These are phyloP conservation scores for Jamesozyma hellenica DNA, from an alignment of 805 yeast species.

Conservation along the genomic window DNA sequence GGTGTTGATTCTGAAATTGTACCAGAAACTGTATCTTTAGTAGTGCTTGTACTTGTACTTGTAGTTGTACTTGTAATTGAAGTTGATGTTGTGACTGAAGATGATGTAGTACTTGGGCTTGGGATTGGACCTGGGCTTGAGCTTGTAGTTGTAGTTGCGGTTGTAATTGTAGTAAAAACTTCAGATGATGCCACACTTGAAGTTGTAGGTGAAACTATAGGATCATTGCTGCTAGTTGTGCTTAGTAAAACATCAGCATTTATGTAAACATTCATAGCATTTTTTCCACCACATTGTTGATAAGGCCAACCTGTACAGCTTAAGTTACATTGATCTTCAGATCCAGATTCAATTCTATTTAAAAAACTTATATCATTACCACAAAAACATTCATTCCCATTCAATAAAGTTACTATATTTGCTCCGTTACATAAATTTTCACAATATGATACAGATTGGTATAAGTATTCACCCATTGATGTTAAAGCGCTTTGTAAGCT, in stretches of 20 bases:
- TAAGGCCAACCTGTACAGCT: constrained; percentile 53
- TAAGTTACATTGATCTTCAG: constrained; percentile 34
- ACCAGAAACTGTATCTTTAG: not conserved
- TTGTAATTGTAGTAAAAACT: not conserved
- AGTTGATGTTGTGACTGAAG: constrained; percentile 3
- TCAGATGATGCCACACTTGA: constrained; percentile 7
- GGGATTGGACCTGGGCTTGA: not conserved
- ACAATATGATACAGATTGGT: constrained; percentile 55
- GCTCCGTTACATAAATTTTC: constrained; percentile 39
- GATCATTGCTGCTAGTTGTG: too few species aligned
- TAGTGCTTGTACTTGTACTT: constrained; percentile 2
- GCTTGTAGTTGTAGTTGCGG: not conserved
- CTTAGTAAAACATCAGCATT: constrained; percentile 12
- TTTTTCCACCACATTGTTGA: constrained; percentile 56
- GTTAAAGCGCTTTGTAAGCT: constrained; percentile 20
- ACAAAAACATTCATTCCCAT: constrained; percentile 27
- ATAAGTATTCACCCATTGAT: constrained; percentile 39
- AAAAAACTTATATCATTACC: constrained; percentile 21
- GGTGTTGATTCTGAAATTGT: not conserved
- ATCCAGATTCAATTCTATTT: constrained; percentile 26
- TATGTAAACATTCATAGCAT: constrained; percentile 38
- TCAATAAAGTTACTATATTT: constrained; percentile 20
- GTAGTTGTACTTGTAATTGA: constrained; percentile 1
- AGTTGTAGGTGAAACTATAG: not conserved
- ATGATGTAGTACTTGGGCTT: not conserved